Evolutionary conservation across 2,329 filamentous ascomycete genomes (phyloP).

Genomic region (Exophiala oligosperma): DNA sequence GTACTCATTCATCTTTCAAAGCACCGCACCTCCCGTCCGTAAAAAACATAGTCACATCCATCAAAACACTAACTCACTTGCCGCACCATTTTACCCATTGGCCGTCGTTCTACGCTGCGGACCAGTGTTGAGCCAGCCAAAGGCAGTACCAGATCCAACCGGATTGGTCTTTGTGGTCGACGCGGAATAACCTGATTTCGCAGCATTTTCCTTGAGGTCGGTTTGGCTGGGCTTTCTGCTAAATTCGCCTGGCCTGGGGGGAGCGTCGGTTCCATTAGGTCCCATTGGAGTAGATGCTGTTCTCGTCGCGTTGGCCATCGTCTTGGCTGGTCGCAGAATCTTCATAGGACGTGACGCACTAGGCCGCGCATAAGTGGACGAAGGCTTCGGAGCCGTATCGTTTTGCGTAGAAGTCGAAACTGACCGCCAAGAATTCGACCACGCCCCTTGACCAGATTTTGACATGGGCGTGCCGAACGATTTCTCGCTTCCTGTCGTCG

Average conservation of each 20-base stretch:
- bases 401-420: constrained; percentile 12
- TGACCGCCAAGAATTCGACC: constrained; percentile 30
- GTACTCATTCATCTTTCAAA: not conserved
- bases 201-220: constrained; percentile 8
- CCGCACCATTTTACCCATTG: constrained; percentile 5
- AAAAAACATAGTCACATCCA: not conserved
- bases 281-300: constrained; percentile 33
- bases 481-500: constrained; percentile 33
- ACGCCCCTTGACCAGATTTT: constrained; percentile 28
- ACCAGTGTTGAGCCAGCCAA: constrained; percentile 77
- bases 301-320: constrained; percentile 50
- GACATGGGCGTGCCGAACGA: constrained; percentile 29
- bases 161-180: constrained; percentile 65
- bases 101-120: constrained; percentile 31
- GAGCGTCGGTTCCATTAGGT: constrained; percentile 22
- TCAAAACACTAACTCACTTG: not conserved
- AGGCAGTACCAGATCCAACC: constrained; percentile 87
- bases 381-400: constrained; percentile 18
- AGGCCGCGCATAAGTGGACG: constrained; percentile 26
- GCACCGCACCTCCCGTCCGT: not conserved
- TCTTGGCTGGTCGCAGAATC: constrained; percentile 74
- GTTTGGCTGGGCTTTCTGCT: constrained; percentile 5
- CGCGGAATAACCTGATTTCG: constrained; percentile 21
- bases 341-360: constrained; percentile 71
- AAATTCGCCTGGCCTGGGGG: constrained; percentile 10